These are phyloP conservation scores for Colletotrichum limetticola DNA, from an alignment of 2,329 filamentous ascomycete genomes.

Conservation along the genomic window DNA sequence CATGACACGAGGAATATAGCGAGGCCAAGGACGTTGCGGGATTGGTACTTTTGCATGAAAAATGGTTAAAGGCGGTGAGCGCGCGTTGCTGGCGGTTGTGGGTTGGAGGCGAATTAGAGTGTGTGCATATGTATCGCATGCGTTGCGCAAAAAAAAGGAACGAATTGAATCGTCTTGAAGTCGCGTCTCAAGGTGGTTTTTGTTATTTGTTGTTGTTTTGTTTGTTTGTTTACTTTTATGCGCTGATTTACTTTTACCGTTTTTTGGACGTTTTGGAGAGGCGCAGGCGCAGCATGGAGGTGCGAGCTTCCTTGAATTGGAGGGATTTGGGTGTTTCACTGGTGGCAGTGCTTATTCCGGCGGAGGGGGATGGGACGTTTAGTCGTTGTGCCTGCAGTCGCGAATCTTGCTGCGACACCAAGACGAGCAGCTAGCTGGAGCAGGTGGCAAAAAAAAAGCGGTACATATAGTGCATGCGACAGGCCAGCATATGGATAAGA, in stretches of 20 bases:
- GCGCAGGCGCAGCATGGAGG: background rate
- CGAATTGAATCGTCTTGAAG: no score
- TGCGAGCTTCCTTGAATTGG: constrained; percentile 1
- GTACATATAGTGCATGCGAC: background rate
- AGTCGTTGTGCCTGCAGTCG: background rate
- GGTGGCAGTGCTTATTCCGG: background rate
- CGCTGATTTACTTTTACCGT: background rate
- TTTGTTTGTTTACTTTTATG: constrained; percentile 5
- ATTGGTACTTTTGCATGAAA: constrained; percentile 19
- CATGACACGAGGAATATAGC: background rate
- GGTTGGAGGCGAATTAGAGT: background rate
- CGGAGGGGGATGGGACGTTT: background rate
- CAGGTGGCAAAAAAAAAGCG: background rate
- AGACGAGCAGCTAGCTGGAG: no score
- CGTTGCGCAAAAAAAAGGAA: background rate
- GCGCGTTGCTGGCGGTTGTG: background rate
- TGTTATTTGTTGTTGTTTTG: background rate
- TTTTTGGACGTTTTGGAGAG: background rate
- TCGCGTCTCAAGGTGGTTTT: background rate
- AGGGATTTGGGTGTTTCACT: background rate
- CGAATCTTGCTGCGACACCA: background rate
- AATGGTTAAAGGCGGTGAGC: constrained; percentile 24
- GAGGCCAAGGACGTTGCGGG: constrained; percentile 22
- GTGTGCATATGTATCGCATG: background rate
- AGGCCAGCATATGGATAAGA: no score